phyloP scores from a whole-genome alignment of 176 grass and related monocot genomes.

The Zea luxurians region DNA sequence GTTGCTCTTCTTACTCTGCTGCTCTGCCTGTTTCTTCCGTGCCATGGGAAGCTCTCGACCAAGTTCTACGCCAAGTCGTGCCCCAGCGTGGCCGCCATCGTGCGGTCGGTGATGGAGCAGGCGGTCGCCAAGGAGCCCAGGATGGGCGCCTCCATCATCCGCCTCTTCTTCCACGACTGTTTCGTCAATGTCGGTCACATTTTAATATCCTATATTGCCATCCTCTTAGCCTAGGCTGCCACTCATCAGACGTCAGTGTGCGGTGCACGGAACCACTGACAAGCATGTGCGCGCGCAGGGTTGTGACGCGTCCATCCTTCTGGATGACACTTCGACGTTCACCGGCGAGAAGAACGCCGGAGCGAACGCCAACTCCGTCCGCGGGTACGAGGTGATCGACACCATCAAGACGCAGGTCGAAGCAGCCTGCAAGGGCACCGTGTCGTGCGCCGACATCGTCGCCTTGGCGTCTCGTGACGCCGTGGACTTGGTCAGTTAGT shows the following conservation, averaged over 20 bases:
- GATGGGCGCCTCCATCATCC: conserved; percentile 73
- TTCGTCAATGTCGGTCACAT: conserved; percentile 62
- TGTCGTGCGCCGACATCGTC: conserved; percentile 78
- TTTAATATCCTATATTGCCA: neutral
- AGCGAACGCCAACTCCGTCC: conserved; percentile 63
- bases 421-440: conserved; percentile 32
- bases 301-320: conserved; percentile 68
- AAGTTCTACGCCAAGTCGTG: conserved; percentile 63
- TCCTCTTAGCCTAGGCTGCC: neutral
- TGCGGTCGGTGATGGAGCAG: conserved; percentile 46
- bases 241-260: neutral
- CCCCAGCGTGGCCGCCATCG: conserved; percentile 43
- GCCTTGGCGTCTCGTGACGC: conserved; percentile 63
- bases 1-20: conserved; percentile 20
- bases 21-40: conserved; percentile 36
- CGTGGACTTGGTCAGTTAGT: conserved; percentile 53
- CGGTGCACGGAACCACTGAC: neutral
- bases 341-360: conserved; percentile 61
- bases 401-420: conserved; percentile 57
- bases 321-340: conserved; percentile 64
- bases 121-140: conserved; percentile 49
- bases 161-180: conserved; percentile 85
- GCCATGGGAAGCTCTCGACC: conserved; percentile 47
- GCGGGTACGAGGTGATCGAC: conserved; percentile 78
- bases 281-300: conserved; percentile 27